These are phyloP conservation scores for Colletotrichum horii DNA, from an alignment of 2,329 filamentous ascomycete species.

Conservation along the genomic window DNA sequence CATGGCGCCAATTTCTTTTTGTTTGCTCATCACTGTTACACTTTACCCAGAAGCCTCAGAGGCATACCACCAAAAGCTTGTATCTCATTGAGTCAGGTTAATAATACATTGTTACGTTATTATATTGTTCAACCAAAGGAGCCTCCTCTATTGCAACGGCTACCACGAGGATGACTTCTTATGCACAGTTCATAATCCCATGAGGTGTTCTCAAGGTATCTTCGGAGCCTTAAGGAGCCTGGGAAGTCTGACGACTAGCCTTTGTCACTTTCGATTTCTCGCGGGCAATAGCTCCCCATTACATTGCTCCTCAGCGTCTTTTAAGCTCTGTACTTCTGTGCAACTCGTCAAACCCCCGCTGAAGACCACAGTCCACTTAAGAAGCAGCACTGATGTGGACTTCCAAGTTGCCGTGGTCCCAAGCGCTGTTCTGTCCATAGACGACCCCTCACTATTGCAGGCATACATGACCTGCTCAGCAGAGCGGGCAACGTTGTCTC, in stretches of 20 bases:
- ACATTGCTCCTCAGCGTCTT: no score
- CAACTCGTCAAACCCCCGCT: not conserved
- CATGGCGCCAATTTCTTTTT: not conserved
- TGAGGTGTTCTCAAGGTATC: not conserved
- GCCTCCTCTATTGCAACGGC: not conserved
- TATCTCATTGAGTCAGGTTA: not conserved
- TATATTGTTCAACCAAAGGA: not conserved
- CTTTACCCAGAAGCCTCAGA: not conserved
- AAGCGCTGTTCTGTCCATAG: not conserved
- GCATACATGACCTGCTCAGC: slow-evolving; percentile 4
- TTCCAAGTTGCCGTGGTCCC: slow-evolving; percentile 1
- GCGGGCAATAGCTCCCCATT: no score
- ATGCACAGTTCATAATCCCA: not conserved
- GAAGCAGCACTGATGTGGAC: slow-evolving; percentile 1
- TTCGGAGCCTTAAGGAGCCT: not conserved
- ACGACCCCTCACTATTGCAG: slow-evolving; percentile 10
- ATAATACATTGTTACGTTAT: not conserved
- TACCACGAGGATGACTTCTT: not conserved
- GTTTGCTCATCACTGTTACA: not conserved
- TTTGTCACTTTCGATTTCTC: not conserved
- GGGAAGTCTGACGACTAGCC: not conserved
- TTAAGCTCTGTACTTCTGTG: not conserved
- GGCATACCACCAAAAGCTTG: not conserved
- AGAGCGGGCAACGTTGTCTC: slow-evolving; percentile 10
- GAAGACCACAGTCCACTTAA: not conserved